Conservation (phyloP, 1,284 basidiomycete genomes). For the Naganishia liquefaciens region DNA sequence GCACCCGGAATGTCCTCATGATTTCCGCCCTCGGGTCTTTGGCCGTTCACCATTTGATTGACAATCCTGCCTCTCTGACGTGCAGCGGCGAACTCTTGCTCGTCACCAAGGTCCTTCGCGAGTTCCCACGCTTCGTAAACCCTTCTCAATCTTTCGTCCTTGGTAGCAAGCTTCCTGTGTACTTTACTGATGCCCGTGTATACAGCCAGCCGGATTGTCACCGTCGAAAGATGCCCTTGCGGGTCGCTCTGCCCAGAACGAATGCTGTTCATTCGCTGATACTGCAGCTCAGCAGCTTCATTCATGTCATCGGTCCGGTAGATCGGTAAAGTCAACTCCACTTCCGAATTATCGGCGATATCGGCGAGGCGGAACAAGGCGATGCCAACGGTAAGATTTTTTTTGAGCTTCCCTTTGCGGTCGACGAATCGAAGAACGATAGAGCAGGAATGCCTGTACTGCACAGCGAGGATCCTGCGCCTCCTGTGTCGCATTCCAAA, state of each 20-base stretch:
- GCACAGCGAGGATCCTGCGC: slow-evolving; percentile 42
- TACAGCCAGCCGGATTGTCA: slow-evolving; percentile 42
- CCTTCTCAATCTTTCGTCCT: slow-evolving; percentile 45
- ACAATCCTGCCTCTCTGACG: slow-evolving; percentile 13
- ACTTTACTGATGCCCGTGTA: slow-evolving; percentile 46
- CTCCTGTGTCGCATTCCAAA: slow-evolving; percentile 39
- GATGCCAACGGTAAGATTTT: slow-evolving; percentile 44
- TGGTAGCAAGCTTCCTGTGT: slow-evolving; percentile 46
- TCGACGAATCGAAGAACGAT: slow-evolving; percentile 46
- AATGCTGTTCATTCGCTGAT: slow-evolving; percentile 10
- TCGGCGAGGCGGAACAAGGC: slow-evolving; percentile 44
- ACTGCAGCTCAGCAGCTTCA: slow-evolving; percentile 29
- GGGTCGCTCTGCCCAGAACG: neutral
- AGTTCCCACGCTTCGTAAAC: slow-evolving; percentile 53
- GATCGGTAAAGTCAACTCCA: slow-evolving; percentile 39
- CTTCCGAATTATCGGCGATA: slow-evolving; percentile 41
- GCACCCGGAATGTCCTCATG: slow-evolving; percentile 10
- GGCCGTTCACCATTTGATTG: slow-evolving; percentile 12
- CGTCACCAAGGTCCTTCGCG: slow-evolving; percentile 37
- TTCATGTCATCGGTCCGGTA: slow-evolving; percentile 44
- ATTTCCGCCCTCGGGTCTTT: neutral
- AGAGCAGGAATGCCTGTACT: slow-evolving; percentile 52
- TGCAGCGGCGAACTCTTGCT: slow-evolving; percentile 6
- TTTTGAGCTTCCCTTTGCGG: slow-evolving; percentile 42
- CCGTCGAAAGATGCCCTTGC: slow-evolving; percentile 22